phyloP scores from a whole-genome alignment of 495 filamentous ascomycete genomes.

The Aspergillus taichungensis region DNA sequence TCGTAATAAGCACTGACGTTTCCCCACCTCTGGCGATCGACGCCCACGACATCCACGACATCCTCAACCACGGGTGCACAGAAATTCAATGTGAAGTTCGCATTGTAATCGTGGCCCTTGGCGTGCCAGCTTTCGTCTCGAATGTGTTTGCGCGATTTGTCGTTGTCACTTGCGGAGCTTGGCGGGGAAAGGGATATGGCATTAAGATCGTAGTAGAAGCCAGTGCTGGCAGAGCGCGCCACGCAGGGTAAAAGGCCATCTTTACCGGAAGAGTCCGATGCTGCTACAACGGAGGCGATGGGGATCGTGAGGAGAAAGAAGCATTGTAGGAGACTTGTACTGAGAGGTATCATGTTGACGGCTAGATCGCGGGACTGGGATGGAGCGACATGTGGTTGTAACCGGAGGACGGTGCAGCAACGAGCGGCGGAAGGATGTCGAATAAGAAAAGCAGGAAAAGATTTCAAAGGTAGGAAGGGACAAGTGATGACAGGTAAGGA shows the following conservation, averaged over 20 bases:
- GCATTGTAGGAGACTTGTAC: conserved; percentile 8
- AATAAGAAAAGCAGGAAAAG: conserved; percentile 13
- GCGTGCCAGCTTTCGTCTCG: conserved; percentile 71
- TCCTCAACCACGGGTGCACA: conserved; percentile 78
- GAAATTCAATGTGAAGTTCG: conserved; percentile 94
- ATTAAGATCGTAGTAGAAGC: conserved; percentile 84
- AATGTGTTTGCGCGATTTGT: conserved; percentile 50
- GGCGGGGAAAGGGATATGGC: conserved; percentile 55
- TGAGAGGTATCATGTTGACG: conserved; percentile 16
- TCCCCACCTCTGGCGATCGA: conserved; percentile 55
- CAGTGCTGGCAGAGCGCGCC: conserved; percentile 60
- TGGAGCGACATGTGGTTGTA: not conserved
- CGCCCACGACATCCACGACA: conserved; percentile 59
- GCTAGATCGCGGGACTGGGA: not conserved
- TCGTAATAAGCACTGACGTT: conserved; percentile 92
- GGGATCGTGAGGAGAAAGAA: conserved; percentile 12
- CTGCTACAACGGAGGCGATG: conserved; percentile 10
- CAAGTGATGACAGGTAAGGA: conserved; percentile 4
- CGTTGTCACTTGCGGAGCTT: conserved; percentile 36
- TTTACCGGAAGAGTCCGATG: conserved; percentile 19
- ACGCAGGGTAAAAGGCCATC: conserved; percentile 55
- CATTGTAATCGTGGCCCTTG: conserved; percentile 72
- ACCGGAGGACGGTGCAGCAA: not conserved
- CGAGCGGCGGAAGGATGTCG: not conserved
- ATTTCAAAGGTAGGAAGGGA: conserved; percentile 12